Evolutionary conservation across 805 yeast genomes (phyloP), one percentile per base, ranked within the genome.

Genomic region (Schwanniomyces pseudopolymorphus): DNA sequence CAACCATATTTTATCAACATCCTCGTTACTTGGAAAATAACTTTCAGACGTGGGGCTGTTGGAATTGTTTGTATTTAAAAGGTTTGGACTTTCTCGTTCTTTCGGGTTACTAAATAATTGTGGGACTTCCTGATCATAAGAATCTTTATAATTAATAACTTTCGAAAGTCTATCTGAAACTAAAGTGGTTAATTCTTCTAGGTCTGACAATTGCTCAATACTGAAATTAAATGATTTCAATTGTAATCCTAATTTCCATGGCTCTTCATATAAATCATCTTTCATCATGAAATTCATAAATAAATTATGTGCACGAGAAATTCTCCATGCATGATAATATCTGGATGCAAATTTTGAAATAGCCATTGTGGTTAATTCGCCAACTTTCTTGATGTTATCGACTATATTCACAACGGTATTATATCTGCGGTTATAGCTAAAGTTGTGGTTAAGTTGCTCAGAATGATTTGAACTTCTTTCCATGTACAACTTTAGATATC

Each of bases 281-380:
- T 57, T 36, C 16, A 10, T 33, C 5, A 44, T 13, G 11, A 45
- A 21, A 20, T 19, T 36, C 8, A 36, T 5, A 20, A 36, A 20
- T 11, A 36, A 19, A 8, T 10, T 41, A 35, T 77, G 78, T 1
- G 86, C 83, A 53, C 83, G 83, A 33, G 79, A 67, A 60, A 84
- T 75, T 63, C 85, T 75, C 81, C 83, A 81, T 2, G 89, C 84
- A 54, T 80, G 81, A 46, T 80, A 81, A 57, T 83, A 84, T 50
- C 79, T 73, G 14, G 64, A 69, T 6, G 87, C 78, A 17, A 85
- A 59, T 21, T 69, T 66, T 24, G 59, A 69, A 17, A 60, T 55
- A 4, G 59, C 56, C 17, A 50, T 59, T 10, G 45, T 45, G 13
- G 52, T 43, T 14, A 46, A 47, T 35, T 36, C 54, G 20, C 52